A percentile compares a stretch with the other conserved stretches of the same genome.
These are phyloP conservation scores for Venturia nashicola DNA, from an alignment of 2,329 filamentous ascomycete genomes.

Conservation along the genomic window DNA sequence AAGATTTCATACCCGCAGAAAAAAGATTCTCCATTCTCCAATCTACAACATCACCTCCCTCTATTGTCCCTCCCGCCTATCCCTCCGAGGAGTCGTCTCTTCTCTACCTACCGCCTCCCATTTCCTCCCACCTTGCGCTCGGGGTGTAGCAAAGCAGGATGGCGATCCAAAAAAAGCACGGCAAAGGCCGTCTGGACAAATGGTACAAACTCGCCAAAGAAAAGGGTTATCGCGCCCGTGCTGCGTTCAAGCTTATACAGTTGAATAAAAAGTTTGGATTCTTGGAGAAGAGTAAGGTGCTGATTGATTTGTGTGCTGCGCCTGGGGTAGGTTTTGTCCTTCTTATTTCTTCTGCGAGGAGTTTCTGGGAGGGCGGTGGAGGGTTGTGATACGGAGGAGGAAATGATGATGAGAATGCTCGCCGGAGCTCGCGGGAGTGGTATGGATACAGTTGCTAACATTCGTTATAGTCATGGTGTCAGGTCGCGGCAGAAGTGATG, in stretches of 20 bases:
- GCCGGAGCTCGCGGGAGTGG: neutral
- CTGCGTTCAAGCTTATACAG: constrained; percentile 12
- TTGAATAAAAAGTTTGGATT: constrained; percentile 99
- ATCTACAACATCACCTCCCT: neutral
- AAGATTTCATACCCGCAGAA: neutral
- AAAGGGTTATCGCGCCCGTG: constrained; percentile 83
- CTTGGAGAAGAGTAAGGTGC: constrained; percentile 88
- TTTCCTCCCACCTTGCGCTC: neutral
- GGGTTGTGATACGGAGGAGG: no score
- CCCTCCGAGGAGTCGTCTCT: neutral
- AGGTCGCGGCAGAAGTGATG: constrained; percentile 94
- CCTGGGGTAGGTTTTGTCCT: constrained; percentile 55
- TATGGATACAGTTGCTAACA: neutral
- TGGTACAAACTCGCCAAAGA: constrained; percentile 99
- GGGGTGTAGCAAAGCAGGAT: constrained; percentile 35
- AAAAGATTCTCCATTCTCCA: neutral
- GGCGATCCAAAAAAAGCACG: constrained; percentile 98
- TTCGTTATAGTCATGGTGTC: constrained; percentile 65
- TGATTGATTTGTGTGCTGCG: constrained; percentile 94
- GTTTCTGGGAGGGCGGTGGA: no score
- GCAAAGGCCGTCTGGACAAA: constrained; percentile 96
- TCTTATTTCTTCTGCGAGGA: neutral
- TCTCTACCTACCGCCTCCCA: neutral
- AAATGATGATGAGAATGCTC: no score
- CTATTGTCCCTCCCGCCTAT: neutral